These are phyloP conservation scores for Mycena olivaceomarginata DNA, from an alignment of 768 basidiomycete genomes.

Conservation along the genomic window DNA sequence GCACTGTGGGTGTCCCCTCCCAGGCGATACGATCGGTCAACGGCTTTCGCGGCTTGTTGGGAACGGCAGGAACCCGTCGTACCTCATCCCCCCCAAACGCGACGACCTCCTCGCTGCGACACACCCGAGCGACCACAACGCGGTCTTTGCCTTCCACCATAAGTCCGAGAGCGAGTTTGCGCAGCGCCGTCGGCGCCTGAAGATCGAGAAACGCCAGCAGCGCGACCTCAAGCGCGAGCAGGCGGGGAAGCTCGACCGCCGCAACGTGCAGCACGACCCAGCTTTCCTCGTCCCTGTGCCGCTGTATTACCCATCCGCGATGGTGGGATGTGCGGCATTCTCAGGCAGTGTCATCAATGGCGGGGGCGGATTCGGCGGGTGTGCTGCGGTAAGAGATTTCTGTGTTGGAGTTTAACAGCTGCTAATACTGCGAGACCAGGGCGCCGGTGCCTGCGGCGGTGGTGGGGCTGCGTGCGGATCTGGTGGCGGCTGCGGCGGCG, in stretches of 20 bases:
- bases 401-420: slow-evolving; percentile 24
- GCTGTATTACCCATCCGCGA: slow-evolving; percentile 48
- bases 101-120: slow-evolving; percentile 67
- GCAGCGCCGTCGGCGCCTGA: slow-evolving; percentile 48
- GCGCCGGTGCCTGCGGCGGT: slow-evolving; percentile 49
- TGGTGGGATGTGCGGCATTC: slow-evolving; percentile 48
- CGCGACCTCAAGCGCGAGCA: slow-evolving; percentile 51
- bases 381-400: slow-evolving; percentile 47
- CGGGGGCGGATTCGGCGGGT: slow-evolving; percentile 49
- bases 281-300: slow-evolving; percentile 66
- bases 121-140: slow-evolving; percentile 75
- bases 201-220: slow-evolving; percentile 50
- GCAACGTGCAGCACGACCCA: slow-evolving; percentile 40
- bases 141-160: slow-evolving; percentile 60
- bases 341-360: slow-evolving; percentile 45
- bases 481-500: slow-evolving; percentile 14
- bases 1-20: slow-evolving; percentile 76
- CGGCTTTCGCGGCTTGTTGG: slow-evolving; percentile 59
- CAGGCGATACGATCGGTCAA: slow-evolving; percentile 66
- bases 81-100: slow-evolving; percentile 57
- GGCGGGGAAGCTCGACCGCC: slow-evolving; percentile 39
- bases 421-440: slow-evolving; percentile 28
- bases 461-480: slow-evolving; percentile 46
- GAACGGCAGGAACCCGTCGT: slow-evolving; percentile 43
- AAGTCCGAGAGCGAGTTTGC: slow-evolving; percentile 45